These are phyloP conservation scores for Penicillium aurantiogriseum DNA, from an alignment of 2,329 filamentous ascomycete genomes.

Conservation along the genomic window DNA sequence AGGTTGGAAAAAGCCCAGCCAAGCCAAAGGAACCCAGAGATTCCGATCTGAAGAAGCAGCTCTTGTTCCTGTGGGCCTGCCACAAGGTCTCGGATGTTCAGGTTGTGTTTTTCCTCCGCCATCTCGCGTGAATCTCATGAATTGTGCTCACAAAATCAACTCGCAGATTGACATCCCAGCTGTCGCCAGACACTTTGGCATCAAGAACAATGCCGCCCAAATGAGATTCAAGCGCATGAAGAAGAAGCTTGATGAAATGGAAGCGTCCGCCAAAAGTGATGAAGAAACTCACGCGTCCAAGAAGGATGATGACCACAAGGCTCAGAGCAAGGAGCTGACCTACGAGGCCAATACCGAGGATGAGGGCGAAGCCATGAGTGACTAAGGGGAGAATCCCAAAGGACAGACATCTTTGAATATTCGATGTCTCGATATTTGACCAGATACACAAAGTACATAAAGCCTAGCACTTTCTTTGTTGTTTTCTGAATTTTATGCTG, in stretches of 20 bases:
- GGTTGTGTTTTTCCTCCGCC: neutral
- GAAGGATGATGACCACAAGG: neutral
- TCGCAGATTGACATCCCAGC: neutral
- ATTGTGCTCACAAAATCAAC: neutral
- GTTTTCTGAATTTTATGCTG: neutral
- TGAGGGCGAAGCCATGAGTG: neutral
- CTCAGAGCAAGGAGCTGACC: neutral
- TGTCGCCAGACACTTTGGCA: neutral
- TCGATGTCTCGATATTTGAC: neutral
- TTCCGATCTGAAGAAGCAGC: neutral
- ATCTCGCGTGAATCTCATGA: neutral
- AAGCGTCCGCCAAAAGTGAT: neutral
- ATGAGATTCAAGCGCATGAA: neutral
- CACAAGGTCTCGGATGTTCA: neutral
- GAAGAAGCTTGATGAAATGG: constrained; percentile 1
- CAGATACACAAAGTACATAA: neutral
- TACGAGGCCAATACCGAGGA: neutral
- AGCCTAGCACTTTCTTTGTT: neutral
- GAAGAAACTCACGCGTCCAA: neutral
- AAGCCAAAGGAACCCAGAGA: neutral
- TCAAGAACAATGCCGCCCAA: neutral
- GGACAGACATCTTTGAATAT: neutral
- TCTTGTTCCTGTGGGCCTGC: constrained; percentile 1
- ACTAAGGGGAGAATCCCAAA: neutral
- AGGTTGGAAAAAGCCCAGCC: neutral